Conservation (phyloP, 2,329 filamentous ascomycete species). For the Thielaviopsis populi region DNA sequence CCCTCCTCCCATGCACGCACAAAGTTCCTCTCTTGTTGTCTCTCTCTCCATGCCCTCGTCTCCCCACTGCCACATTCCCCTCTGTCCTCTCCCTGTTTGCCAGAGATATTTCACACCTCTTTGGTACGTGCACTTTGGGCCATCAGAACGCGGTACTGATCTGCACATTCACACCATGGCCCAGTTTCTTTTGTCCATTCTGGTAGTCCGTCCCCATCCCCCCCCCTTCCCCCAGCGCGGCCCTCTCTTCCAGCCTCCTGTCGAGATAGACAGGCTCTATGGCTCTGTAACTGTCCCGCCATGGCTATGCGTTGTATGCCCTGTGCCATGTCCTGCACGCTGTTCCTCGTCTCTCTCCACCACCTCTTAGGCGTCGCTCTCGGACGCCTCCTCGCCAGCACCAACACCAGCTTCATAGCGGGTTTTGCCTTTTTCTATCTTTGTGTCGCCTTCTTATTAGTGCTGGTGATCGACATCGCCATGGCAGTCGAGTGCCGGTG, state of each 20-base stretch:
- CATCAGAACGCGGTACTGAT: background rate
- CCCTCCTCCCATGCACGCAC: background rate
- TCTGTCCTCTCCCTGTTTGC: background rate
- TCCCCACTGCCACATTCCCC: background rate
- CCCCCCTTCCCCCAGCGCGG: background rate
- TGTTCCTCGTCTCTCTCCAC: too few species aligned
- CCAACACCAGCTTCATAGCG: background rate
- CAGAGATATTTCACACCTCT: background rate
- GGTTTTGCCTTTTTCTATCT: background rate
- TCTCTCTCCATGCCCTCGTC: background rate
- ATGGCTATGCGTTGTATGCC: too few species aligned
- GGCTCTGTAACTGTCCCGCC: too few species aligned
- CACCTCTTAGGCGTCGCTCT: too few species aligned
- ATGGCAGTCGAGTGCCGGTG: background rate
- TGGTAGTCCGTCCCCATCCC: background rate
- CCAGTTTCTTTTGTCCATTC: background rate
- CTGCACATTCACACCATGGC: background rate
- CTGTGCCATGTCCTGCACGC: too few species aligned
- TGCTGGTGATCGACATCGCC: background rate
- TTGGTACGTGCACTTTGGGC: background rate
- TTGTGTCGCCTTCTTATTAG: background rate
- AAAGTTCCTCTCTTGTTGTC: background rate
- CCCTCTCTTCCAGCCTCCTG: background rate
- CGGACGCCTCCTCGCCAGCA: background rate
- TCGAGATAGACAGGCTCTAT: too few species aligned